phyloP scores from a whole-genome alignment of 306 rosid genomes.

The Vicia villosa region DNA sequence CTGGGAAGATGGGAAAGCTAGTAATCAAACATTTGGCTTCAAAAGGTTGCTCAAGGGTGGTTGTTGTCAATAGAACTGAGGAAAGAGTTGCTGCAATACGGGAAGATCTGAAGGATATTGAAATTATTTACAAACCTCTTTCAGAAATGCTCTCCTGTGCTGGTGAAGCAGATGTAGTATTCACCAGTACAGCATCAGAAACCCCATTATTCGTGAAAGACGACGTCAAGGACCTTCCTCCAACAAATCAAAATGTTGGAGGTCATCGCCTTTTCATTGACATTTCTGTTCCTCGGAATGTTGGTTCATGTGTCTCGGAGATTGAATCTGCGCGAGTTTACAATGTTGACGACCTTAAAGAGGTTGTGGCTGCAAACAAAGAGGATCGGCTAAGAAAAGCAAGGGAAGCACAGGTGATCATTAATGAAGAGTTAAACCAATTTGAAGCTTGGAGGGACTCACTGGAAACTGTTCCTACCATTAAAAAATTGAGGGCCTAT shows the following conservation, averaged over 20 bases:
- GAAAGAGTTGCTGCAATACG: conserved; percentile 79
- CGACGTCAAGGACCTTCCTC: conserved; percentile 70
- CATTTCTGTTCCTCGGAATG: conserved; percentile 94
- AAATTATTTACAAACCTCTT: conserved; percentile 87
- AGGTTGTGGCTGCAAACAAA: conserved; percentile 98
- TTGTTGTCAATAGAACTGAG: conserved; percentile 88
- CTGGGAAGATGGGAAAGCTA: conserved; percentile 99
- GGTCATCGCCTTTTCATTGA: conserved; percentile 76
- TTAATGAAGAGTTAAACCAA: conserved; percentile 87
- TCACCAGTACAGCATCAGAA: conserved; percentile 95
- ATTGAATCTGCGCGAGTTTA: conserved; percentile 60
- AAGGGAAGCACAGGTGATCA: conserved; percentile 91
- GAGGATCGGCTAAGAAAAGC: conserved; percentile 94
- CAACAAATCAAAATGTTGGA: conserved; percentile 68
- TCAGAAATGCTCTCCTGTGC: conserved; percentile 75
- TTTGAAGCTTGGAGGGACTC: conserved; percentile 99
- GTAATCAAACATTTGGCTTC: conserved; percentile 94
- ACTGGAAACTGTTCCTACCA: conserved; percentile 95
- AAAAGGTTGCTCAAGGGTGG: conserved; percentile 87
- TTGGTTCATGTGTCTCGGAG: conserved; percentile 83
- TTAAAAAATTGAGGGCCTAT: conserved; percentile 93
- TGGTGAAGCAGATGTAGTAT: conserved; percentile 78
- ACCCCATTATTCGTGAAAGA: conserved; percentile 77
- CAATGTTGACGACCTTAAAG: conserved; percentile 95
- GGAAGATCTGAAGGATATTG: conserved; percentile 70